These are phyloP conservation scores for Pestalotiopsis sp. DNA, from an alignment of 2,329 filamentous ascomycete species.

Conservation along the genomic window DNA sequence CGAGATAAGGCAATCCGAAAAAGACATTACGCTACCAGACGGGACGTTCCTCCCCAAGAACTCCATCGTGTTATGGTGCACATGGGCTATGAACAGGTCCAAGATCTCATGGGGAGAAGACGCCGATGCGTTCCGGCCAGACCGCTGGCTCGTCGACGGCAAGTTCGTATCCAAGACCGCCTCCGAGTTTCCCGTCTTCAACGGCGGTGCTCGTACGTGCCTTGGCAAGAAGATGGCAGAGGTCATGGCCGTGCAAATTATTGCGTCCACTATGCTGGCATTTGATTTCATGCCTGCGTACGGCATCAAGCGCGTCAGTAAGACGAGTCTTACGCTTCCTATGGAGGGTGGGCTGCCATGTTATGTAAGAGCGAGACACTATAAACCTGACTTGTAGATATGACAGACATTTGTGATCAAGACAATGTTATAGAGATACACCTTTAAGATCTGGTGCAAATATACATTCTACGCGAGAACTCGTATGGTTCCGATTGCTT, in stretches of 20 bases:
- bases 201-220: conserved; percentile 62
- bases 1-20: conserved; percentile 62
- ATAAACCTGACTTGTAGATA: conserved; percentile 7
- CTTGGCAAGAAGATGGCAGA: conserved; percentile 68
- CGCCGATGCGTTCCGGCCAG: conserved; percentile 56
- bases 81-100: conserved; percentile 66
- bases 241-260: conserved; percentile 56
- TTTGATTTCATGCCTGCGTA: conserved; percentile 54
- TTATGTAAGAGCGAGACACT: conserved; percentile 29
- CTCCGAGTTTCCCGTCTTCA: conserved; percentile 65
- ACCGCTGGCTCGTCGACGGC: conserved; percentile 53
- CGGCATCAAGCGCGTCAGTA: conserved; percentile 52
- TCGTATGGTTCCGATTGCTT: too few species aligned
- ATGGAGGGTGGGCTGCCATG: conserved; percentile 63
- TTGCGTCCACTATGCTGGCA: conserved; percentile 47
- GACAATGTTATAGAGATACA: neutral
- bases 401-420: neutral
- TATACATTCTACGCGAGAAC: neutral
- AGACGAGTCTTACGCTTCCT: conserved; percentile 63
- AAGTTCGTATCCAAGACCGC: conserved; percentile 46
- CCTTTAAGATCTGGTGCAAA: neutral
- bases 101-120: conserved; percentile 57
- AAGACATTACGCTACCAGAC: conserved; percentile 57
- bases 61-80: conserved; percentile 63
- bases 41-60: conserved; percentile 57